Evolutionary conservation across 768 basidiomycete species (phyloP).

Genomic region (Tylopilus sp.): DNA sequence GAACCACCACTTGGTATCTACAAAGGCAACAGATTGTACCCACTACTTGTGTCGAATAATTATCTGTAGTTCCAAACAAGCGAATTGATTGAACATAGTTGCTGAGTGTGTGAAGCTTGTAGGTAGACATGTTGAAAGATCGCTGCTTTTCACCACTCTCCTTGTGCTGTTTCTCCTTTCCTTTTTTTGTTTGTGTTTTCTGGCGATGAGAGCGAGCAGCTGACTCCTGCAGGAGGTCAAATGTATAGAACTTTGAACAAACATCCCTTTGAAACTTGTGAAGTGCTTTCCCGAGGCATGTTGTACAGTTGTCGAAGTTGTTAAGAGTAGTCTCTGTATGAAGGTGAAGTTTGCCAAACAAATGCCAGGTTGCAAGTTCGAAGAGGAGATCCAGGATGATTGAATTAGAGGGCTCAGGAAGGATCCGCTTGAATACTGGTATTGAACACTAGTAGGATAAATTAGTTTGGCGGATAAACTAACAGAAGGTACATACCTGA

Average conservation of each 20-base stretch:
- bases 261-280: not conserved
- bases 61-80: slow-evolving; percentile 22
- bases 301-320: slow-evolving; percentile 22
- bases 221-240: slow-evolving; percentile 31
- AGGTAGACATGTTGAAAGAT: slow-evolving; percentile 13
- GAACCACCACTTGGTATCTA: no score
- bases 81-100: slow-evolving; percentile 14
- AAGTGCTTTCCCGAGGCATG: not conserved
- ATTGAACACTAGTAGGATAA: slow-evolving; percentile 39
- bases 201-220: slow-evolving; percentile 19
- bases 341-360: slow-evolving; percentile 24
- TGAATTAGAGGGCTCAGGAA: slow-evolving; percentile 13
- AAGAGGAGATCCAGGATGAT: slow-evolving; percentile 14
- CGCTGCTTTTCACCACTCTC: not conserved
- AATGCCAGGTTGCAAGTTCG: slow-evolving; percentile 19
- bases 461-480: no score
- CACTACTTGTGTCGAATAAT: slow-evolving; percentile 37
- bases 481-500: slow-evolving; percentile 22
- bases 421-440: slow-evolving; percentile 32
- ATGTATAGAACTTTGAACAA: not conserved
- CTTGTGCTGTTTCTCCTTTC: no score
- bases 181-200: not conserved
- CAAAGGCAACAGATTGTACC: not conserved
- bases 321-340: slow-evolving; percentile 21
- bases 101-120: slow-evolving; percentile 18